Base-by-base conservation (phyloP, 2,329 filamentous ascomycete genomes). In the Blastomyces parvus region DNA sequence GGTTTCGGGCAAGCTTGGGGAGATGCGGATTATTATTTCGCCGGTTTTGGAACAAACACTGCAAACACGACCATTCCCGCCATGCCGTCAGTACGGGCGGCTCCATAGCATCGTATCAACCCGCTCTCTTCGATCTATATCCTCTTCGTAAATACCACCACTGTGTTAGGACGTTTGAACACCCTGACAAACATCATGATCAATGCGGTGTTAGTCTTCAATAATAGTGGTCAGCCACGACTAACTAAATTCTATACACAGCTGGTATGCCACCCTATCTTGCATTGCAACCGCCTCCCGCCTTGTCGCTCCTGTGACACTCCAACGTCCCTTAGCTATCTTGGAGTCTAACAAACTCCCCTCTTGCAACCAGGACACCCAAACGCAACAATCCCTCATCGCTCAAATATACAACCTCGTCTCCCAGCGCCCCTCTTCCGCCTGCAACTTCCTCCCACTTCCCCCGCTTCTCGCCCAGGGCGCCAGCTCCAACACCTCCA, bases 181-280 rank as follows among this genome's bases (percentile, higher is more conserved):
- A 27, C 22, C n/a, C 17, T 55, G 17, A n/a, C 56, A 46, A 33
- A 22, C 59, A 74, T 67, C 69, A 99, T 99, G 94, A 97, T 99
- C 77, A 99, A 96, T 82, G 94, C 95, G 40, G 93, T 99, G 66
- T 83, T 99, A 68, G 93, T 99, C 75, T 99, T 99, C 82, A 99
- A 99, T 74, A 96, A 96, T 80, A 91, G 93, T 71, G 94, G 94
- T 67, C 93, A 99, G 78, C 93, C 94, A 46, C 88, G 94, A 63
- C 84, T 99, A 75, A 97, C 93, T 70, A 97, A 97, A 73, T 99
- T 99, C 82, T 99, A 99, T 76, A 97, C 93, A 1, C 93, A 97
- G 75, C 86, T 99, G 69, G 93, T 96, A 78, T 65, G 78, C 71
- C 62, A 33, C 30, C 13, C 33, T 25, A 3, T 19, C 59, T 53